These are phyloP conservation scores for Euphrasia confusa DNA, from an alignment of 257 asterid genomes.

Conservation along the genomic window DNA sequence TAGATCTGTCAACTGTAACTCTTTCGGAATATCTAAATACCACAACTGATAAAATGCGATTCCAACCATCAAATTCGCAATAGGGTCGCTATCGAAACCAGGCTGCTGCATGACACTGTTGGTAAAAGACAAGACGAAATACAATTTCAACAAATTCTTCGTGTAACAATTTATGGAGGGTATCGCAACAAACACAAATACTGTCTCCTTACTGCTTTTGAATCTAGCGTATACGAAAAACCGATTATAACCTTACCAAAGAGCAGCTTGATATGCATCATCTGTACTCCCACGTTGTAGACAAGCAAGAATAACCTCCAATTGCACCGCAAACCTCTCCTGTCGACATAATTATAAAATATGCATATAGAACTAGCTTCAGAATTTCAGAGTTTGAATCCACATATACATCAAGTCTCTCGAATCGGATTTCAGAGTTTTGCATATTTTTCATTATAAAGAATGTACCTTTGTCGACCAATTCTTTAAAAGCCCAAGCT, in stretches of 20 bases:
- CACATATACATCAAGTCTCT: neutral
- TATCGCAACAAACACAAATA: neutral
- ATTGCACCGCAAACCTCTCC: conserved; percentile 57
- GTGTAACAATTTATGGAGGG: conserved; percentile 5
- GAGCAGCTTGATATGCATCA: conserved; percentile 53
- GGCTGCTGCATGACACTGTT: conserved; percentile 62
- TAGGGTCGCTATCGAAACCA: conserved; percentile 53
- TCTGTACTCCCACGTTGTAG: conserved; percentile 40
- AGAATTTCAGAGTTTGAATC: neutral
- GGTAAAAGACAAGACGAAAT: conserved; percentile 14
- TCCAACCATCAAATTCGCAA: conserved; percentile 75
- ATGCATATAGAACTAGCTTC: conserved; percentile 7
- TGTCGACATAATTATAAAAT: conserved; percentile 28
- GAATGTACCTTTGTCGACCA: conserved; percentile 24
- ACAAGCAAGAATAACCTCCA: conserved; percentile 55
- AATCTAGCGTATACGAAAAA: conserved; percentile 6
- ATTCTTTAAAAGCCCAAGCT: conserved; percentile 39
- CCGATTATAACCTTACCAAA: conserved; percentile 38
- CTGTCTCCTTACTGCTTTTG: neutral
- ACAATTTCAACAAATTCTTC: conserved; percentile 11
- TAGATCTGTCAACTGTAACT: conserved; percentile 45
- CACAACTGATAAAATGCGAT: conserved; percentile 61
- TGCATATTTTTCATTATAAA: neutral
- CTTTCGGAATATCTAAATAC: conserved; percentile 61
- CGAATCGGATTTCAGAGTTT: conserved; percentile 7